These are phyloP conservation scores for Rhizopogon salebrosus DNA, from an alignment of 768 basidiomycete species.

Conservation along the genomic window DNA sequence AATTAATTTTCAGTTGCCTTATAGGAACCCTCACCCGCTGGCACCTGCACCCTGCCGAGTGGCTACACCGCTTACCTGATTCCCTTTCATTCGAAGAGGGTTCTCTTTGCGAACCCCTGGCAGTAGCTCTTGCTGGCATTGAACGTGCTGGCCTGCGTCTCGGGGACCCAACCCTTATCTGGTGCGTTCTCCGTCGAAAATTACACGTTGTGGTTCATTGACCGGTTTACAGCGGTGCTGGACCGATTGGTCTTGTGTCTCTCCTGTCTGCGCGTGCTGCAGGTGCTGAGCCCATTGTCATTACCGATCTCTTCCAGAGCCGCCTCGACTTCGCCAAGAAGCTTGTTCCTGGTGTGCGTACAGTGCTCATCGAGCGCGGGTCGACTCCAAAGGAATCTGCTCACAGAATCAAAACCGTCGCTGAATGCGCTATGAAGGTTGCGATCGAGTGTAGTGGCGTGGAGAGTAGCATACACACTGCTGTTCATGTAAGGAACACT, in stretches of 20 bases:
- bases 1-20: background rate
- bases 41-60: constrained; percentile 64
- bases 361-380: constrained; percentile 49
- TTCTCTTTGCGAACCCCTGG: constrained; percentile 60
- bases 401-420: constrained; percentile 44
- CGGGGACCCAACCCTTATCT: constrained; percentile 58
- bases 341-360: constrained; percentile 52
- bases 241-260: constrained; percentile 61
- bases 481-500: constrained; percentile 41
- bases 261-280: constrained; percentile 62
- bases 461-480: constrained; percentile 56
- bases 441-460: constrained; percentile 63
- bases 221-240: constrained; percentile 46
- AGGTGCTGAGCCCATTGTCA: constrained; percentile 65
- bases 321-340: constrained; percentile 64
- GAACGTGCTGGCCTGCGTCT: constrained; percentile 61
- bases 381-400: constrained; percentile 45
- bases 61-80: constrained; percentile 62
- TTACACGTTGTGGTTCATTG: constrained; percentile 2
- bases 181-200: constrained; percentile 30
- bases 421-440: constrained; percentile 44
- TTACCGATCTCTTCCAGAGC: constrained; percentile 62
- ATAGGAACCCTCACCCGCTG: constrained; percentile 59
- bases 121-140: constrained; percentile 64
- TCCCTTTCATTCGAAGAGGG: constrained; percentile 64